Percentiles rank a stretch among this genome's conserved stretches.
phyloP scores from a whole-genome alignment of 2,329 filamentous ascomycete species.

The Ophiostoma australiae region DNA sequence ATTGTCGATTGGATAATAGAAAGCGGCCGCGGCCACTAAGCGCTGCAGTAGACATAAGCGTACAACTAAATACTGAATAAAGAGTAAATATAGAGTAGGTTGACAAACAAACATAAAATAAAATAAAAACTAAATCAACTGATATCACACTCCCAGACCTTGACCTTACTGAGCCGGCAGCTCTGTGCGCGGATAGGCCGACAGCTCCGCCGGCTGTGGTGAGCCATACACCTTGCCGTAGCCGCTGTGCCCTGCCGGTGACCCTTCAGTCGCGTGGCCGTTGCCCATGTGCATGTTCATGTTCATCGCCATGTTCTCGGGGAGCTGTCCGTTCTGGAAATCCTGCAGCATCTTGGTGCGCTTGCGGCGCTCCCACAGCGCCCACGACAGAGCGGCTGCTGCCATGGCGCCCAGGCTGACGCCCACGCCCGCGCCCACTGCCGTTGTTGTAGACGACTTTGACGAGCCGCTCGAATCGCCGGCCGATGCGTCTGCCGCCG shows the following conservation, averaged over 20 bases:
- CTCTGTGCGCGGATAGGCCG: constrained; percentile 18
- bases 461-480: neutral
- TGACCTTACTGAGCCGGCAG: constrained; percentile 2
- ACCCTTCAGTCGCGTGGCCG: neutral
- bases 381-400: constrained; percentile 20
- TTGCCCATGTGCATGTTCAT: neutral
- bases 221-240: constrained; percentile 10
- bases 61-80: neutral
- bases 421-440: constrained; percentile 26
- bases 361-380: constrained; percentile 22
- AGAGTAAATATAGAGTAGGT: no score
- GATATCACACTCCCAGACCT: neutral
- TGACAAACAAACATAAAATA: neutral
- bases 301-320: neutral
- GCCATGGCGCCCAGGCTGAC: constrained; percentile 23
- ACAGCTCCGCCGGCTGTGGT: constrained; percentile 18
- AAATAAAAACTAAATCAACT: neutral
- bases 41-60: neutral
- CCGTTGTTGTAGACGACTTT: constrained; percentile 11
- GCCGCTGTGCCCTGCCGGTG: neutral
- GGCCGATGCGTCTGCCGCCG: neutral
- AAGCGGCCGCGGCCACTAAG: neutral
- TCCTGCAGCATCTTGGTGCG: constrained; percentile 16
- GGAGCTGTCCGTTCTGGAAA: neutral
- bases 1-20: neutral